These are phyloP conservation scores for Penicillium salamii DNA, from an alignment of 495 filamentous ascomycete genomes.

Conservation along the genomic window DNA sequence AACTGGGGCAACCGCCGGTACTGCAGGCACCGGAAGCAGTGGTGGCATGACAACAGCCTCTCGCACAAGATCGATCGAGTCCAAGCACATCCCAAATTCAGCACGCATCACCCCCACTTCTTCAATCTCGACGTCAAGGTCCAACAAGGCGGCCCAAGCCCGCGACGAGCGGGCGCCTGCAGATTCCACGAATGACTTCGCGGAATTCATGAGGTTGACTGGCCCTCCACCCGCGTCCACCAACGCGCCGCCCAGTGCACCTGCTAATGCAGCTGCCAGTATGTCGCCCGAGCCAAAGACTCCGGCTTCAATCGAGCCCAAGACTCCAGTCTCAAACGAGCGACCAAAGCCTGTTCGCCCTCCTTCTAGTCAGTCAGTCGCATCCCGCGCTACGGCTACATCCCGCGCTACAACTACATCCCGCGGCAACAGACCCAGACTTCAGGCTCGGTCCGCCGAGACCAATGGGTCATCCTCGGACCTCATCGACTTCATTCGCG, in stretches of 20 bases:
- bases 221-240: slow-evolving; percentile 54
- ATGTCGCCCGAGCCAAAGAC: neutral
- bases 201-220: slow-evolving; percentile 81
- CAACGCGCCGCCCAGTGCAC: slow-evolving; percentile 4
- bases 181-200: slow-evolving; percentile 72
- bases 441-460: slow-evolving; percentile 72
- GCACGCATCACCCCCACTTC: slow-evolving; percentile 22
- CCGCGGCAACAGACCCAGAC: slow-evolving; percentile 33
- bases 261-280: neutral
- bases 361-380: slow-evolving; percentile 8
- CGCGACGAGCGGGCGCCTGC: slow-evolving; percentile 61
- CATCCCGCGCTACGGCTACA: slow-evolving; percentile 9
- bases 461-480: slow-evolving; percentile 65
- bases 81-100: slow-evolving; percentile 29
- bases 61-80: slow-evolving; percentile 21
- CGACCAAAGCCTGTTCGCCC: slow-evolving; percentile 17
- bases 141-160: slow-evolving; percentile 43
- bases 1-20: neutral
- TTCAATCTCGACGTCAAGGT: slow-evolving; percentile 26
- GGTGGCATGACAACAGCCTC: slow-evolving; percentile 13
- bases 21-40: neutral
- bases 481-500: slow-evolving; percentile 90
- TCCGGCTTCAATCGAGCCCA: neutral
- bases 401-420: neutral
- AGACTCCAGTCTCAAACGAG: slow-evolving; percentile 14